Percentiles rank a stretch among this genome's conserved stretches.
Evolutionary conservation across 2,329 filamentous ascomycete species (phyloP).

Genomic region (Conoideocrella luteorostrata): DNA sequence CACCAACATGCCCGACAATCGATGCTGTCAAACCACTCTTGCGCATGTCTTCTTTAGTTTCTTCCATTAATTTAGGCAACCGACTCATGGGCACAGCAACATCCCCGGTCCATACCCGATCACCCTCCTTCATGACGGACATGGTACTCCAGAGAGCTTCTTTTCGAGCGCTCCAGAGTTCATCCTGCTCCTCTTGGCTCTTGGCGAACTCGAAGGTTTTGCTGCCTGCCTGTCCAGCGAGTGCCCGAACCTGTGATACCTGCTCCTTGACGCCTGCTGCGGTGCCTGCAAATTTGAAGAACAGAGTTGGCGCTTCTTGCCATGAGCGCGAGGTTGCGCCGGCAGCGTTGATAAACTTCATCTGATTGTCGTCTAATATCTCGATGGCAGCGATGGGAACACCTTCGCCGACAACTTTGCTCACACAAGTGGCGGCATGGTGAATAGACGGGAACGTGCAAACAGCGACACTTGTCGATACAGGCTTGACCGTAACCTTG

Average conservation of each 20-base stretch:
- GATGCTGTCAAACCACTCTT: constrained; percentile 38
- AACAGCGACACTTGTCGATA: constrained; percentile 75
- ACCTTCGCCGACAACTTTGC: constrained; percentile 70
- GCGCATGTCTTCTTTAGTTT: constrained; percentile 48
- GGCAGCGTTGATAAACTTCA: constrained; percentile 61
- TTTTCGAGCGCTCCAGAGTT: constrained; percentile 79
- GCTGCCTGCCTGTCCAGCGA: constrained; percentile 56
- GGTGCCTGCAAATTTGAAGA: constrained; percentile 79
- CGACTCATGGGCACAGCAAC: constrained; percentile 76
- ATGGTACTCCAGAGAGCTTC: constrained; percentile 78
- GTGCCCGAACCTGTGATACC: constrained; percentile 56
- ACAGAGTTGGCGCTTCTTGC: constrained; percentile 68
- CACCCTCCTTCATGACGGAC: constrained; percentile 56
- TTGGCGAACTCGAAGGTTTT: constrained; percentile 73
- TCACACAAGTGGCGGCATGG: constrained; percentile 71
- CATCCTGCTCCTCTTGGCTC: constrained; percentile 61
- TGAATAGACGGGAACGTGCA: constrained; percentile 53
- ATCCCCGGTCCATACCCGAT: constrained; percentile 79
- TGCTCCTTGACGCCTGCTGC: constrained; percentile 70
- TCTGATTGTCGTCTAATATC: constrained; percentile 87
- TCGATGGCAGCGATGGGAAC: constrained; percentile 88
- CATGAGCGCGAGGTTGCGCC: constrained; percentile 61
- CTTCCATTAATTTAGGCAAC: constrained; percentile 69
- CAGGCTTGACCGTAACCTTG: constrained; percentile 76
- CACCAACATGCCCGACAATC: constrained; percentile 67